A percentile compares a stretch with the other conserved stretches of the same genome.
Evolutionary conservation across 2,329 filamentous ascomycete genomes (phyloP).

Genomic region (Grosmannia huntii): DNA sequence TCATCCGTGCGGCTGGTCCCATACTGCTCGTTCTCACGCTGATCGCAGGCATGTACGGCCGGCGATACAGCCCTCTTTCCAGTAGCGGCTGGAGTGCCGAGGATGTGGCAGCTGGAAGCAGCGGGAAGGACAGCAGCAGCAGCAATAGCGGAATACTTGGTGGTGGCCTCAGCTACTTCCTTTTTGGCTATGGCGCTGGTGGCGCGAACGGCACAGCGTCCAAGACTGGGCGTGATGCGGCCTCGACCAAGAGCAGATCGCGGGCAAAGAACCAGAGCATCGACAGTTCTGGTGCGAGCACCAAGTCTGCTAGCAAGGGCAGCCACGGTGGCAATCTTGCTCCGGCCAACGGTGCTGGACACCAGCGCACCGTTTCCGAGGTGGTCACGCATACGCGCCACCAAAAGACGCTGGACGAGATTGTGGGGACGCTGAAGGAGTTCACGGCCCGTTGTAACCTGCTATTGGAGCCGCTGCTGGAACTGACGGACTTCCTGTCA

Average conservation of each 20-base stretch:
- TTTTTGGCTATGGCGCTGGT: conserved; percentile 72
- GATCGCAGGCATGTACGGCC: conserved; percentile 84
- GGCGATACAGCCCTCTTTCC: conserved; percentile 79
- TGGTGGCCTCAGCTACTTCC: conserved; percentile 14
- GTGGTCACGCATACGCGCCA: conserved; percentile 51
- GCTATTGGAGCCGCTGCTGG: conserved; percentile 74
- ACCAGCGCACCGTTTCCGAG: conserved; percentile 35
- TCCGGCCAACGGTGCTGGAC: conserved; percentile 15
- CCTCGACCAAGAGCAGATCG: conserved; percentile 9
- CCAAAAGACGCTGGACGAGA: conserved; percentile 93
- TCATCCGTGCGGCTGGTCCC: conserved; percentile 74
- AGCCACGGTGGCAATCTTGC: not conserved
- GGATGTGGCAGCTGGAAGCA: conserved; percentile 22
- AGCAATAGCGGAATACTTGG: conserved; percentile 21
- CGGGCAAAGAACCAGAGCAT: conserved; percentile 17
- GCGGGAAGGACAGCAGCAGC: conserved; percentile 38
- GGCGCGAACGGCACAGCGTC: conserved; percentile 38
- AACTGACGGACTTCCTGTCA: conserved; percentile 84
- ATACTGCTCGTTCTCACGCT: conserved; percentile 66
- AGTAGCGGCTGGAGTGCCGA: conserved; percentile 60
- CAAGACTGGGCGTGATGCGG: conserved; percentile 5
- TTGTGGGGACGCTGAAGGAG: conserved; percentile 82
- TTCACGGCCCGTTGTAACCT: conserved; percentile 90
- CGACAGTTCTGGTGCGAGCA: conserved; percentile 14
- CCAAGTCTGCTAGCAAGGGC: not conserved